Base-by-base conservation (phyloP, 805 yeast genomes). In the Phaffomyces antillensis region DNA sequence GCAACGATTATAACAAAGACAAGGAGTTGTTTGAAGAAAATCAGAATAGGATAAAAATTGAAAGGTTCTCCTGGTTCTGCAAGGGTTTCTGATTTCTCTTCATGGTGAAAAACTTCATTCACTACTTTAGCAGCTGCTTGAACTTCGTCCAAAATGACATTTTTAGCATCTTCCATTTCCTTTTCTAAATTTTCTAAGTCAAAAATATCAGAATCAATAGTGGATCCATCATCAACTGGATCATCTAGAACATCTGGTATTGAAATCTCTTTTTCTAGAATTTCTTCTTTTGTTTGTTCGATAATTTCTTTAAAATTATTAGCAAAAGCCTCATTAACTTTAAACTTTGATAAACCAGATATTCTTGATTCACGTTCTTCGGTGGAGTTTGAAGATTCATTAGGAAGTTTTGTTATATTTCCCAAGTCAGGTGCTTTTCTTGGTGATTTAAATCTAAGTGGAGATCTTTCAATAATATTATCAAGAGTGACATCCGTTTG, bases 1-100 rank as follows among this genome's bases (percentile, higher is more conserved):
- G 64, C 33, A 3, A 73, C 59, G 11, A 77, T 36, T 1, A 65
- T 16, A n/a, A 67, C 20, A 60, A 75, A 68, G 11, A 67, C 41
- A 1, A 61, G 9, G 13, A 65, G 15, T 24, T 65, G 56, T 28
- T 52, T 53, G 35, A 60, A 32, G 37, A 56, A 42, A 7, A 37
- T 15, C 2, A 52, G 37, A 3, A 59, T 24, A 8, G 48, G 42
- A 0, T 24, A 24, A n/a, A 52, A 32, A 12, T 31, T 37, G 25
- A 43, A 25, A 5, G 42, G 28, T 33, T 42, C 25, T n/a, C 24
- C 43, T 41, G 23, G 26, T 13, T 9, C 52, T 33, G 25, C 39
- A 10, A 28, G 12, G 3, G 30, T 28, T 25, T 43, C 49, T 7
- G 18, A 44, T 17, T 38, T 41, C 6, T 43, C 40, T 12, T 44